phyloP scores from a whole-genome alignment of 1,284 basidiomycete genomes.

The Earliella scabrosa region DNA sequence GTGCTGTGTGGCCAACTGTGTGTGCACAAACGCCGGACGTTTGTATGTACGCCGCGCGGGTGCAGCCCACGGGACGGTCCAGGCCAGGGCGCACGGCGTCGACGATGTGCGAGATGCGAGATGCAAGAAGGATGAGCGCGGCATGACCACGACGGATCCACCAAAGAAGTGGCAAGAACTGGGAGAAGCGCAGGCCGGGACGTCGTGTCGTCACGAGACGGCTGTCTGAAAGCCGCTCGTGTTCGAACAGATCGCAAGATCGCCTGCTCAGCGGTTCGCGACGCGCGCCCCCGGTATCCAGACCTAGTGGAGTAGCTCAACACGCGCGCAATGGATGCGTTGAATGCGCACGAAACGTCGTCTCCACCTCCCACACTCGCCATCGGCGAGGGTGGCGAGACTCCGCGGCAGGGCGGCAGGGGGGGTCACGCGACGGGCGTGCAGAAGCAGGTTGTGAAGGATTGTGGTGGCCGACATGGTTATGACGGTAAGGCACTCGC shows the following conservation, averaged over 20 bases:
- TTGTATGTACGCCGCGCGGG: no score
- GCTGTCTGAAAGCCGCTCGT: not conserved
- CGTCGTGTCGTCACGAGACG: constrained; percentile 14
- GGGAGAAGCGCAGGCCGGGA: no score
- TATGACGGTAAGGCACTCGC: not conserved
- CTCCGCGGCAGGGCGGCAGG: not conserved
- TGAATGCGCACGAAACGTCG: no score
- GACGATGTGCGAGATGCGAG: not conserved
- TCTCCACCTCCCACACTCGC: no score
- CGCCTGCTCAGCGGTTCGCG: not conserved
- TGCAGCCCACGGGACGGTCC: no score
- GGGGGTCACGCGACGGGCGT: constrained; percentile 12
- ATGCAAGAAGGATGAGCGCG: not conserved
- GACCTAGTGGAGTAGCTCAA: not conserved
- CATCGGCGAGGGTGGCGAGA: not conserved
- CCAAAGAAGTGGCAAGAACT: no score
- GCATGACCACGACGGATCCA: no score
- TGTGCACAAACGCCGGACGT: no score
- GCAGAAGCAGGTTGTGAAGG: not conserved
- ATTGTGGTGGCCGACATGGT: not conserved
- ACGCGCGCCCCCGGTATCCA: constrained; percentile 5
- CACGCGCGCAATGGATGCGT: not conserved
- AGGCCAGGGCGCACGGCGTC: not conserved
- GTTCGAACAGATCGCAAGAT: constrained; percentile 6
- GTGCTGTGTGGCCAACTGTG: not conserved